Conservation (phyloP, 768 basidiomycete genomes). For the Termitomyces titanicus region DNA sequence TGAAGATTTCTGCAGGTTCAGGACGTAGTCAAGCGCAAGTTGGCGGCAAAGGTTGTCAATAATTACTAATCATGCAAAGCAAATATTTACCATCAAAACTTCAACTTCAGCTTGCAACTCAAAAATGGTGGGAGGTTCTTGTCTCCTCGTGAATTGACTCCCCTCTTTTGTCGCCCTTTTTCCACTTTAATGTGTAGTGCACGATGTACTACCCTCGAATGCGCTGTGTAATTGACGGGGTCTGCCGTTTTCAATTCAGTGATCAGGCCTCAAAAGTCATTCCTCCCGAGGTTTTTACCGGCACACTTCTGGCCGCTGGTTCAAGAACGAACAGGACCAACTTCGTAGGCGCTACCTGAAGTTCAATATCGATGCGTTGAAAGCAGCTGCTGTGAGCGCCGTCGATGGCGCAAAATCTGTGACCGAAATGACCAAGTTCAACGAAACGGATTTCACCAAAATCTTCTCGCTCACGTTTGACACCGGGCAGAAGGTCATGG, state of each 20-base stretch:
- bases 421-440: neutral
- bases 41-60: too few species aligned
- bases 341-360: neutral
- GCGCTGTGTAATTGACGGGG: neutral
- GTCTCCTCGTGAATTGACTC: neutral
- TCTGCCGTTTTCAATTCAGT: neutral
- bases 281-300: neutral
- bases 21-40: too few species aligned
- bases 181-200: neutral
- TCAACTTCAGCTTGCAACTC: neutral
- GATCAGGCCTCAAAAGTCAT: neutral
- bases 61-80: too few species aligned
- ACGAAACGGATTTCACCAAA: neutral
- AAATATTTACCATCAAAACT: neutral
- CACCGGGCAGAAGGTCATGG: constrained; percentile 2
- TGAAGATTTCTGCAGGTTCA: too few species aligned
- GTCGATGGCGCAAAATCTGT: neutral
- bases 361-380: neutral
- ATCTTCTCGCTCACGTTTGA: neutral
- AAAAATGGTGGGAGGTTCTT: too few species aligned
- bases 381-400: neutral
- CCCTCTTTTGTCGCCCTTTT: neutral
- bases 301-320: neutral
- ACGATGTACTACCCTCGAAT: neutral
- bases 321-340: neutral